Base-by-base conservation (phyloP, 2,329 filamentous ascomycete genomes). In the Metarhizium brunneum region DNA sequence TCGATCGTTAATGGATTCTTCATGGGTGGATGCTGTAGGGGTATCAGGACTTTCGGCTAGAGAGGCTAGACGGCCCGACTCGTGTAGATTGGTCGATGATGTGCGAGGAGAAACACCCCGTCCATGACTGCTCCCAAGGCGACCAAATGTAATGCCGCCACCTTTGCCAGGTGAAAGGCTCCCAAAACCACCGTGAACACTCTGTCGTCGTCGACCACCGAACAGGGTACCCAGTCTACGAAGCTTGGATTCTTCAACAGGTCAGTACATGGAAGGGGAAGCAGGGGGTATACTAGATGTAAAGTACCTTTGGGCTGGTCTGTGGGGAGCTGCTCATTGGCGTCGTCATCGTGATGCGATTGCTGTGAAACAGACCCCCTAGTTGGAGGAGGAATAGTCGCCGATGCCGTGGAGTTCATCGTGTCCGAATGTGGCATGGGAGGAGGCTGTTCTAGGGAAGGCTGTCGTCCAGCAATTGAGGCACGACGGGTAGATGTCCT, bases 211-310 rank as follows among this genome's bases (percentile, higher is more conserved):
- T 25, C 84, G 77, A 32, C 82, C 80, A 18, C 69, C 69, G 48
- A 89, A 78, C 74, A 89, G 85, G 13, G 86, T 89, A 16, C 86
- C 86, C 54, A 90, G 77, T 55, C 85, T 79, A 50, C 84, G 77
- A 47, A 84, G 65, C 62, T 79, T 83, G 55, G 80, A 81, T 63
- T 83, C 81, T 64, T 40, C 53, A 25, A 50, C 25, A 49, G 32
- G 64, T 69, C 56, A 70, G 66, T 62, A 20, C 56, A 52, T 18
- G 16, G 35, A 4, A 8, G 36, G 4, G 2, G 3, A 14, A 11
- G 6, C 13, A 29, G 35, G 6, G 6, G 13, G 18, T 16, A 43
- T 43, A 7, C 16, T 6, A 42, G 4, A n/a, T 47, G 25, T 54
- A 54, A 29, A 52, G 54, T 30, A 58, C 58, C 25, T 55, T 54